Evolutionary conservation across 768 basidiomycete genomes (phyloP), one percentile per base, ranked within the genome.

Genomic region (Leccinellum luteum): DNA sequence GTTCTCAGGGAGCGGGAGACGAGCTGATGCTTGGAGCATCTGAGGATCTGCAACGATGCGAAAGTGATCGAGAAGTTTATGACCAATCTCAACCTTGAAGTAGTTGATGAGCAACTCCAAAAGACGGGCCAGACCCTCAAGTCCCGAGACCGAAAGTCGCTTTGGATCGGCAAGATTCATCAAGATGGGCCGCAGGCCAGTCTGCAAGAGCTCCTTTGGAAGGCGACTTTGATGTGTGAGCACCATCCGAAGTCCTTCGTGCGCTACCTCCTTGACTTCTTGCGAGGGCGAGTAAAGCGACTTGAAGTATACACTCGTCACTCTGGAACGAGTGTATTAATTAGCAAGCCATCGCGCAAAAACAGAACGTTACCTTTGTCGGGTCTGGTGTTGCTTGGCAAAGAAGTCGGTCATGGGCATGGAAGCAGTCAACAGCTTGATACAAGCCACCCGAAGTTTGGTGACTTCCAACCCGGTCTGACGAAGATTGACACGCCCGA

Each of bases 21-120:
- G 84, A 0, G 93, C 86, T 0, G 94, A 89, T 48, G 84, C 85
- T 56, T 83, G 81, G 27, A 98, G 80, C 78, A 92, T 87, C 62
- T 87, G 86, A 14, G 92, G 89, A 66, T 96, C 94, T 25, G 96
- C 92, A 21, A 99, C 88, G 35, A 89, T 85, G 44, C 89, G 87
- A 75, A 96, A 98, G 70, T 99, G 97, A 66, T 98, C 97, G 21
- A 99, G 79, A 7, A 99, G 84, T 74, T 99, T 99, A 72, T 92
- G 85, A 1, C 97, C 97, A 58, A 99, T 98, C 76, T 99, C 97
- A 17, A 99, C 96, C 72, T 98, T 98, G 85, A 99, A 99, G 75
- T 99, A 98, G 71, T 98, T 98, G 38, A 94, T 97, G 55, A 99
- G 76, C 7, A 99, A 82, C 71, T 97, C 94, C 50, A 99, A 78